Evolutionary conservation across 495 filamentous ascomycete species (phyloP), one percentile per base, ranked within the genome.

Genomic region (Penicillium malachiteum): DNA sequence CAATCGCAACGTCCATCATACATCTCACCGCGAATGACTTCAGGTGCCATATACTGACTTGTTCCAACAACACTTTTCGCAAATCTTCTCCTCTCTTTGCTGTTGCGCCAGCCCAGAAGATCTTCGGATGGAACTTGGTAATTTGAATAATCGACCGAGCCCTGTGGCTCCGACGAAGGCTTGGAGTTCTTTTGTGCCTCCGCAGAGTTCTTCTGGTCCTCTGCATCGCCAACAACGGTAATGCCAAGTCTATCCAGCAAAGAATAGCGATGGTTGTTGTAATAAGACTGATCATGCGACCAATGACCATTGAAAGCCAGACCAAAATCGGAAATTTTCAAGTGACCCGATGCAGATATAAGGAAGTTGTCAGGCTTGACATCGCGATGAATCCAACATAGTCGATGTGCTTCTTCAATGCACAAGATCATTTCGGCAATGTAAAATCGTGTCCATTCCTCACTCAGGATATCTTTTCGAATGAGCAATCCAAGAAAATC

Each of bases 281-380:
- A 94, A 65, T 95, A 97, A 0, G 81, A 72, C 58, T 92, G 86
- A 56, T 95, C 90, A 66, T 97, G 92, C 8, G 89, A 80, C 92
- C 93, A 96, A 65, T 96, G 91, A 2, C 93, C 93, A 63, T 96
- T 90, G 67, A 96, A 96, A 12, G 92, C 90, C 26, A 97, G 79
- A 0, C 93, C 93, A 67, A 97, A 97, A 64, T 97, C 93, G 7
- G 90, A 91, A 54, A 97, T 96, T 66, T 95, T 96, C 57, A 97
- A 72, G 67, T 97, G 93, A 0, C 93, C 92, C 38, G 87, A 88
- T 0, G 89, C 81, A 7, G 87, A 89, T 59, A 96, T 91, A 37
- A 96, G 81, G 59, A 97, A 96, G 62, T 97, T 97, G 76, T 97
- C 93, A 0, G 93, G 93, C 69, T 97, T 97, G 65, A 97, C 83